phyloP scores from a whole-genome alignment of 495 filamentous ascomycete genomes.

The Penicillium angulare region DNA sequence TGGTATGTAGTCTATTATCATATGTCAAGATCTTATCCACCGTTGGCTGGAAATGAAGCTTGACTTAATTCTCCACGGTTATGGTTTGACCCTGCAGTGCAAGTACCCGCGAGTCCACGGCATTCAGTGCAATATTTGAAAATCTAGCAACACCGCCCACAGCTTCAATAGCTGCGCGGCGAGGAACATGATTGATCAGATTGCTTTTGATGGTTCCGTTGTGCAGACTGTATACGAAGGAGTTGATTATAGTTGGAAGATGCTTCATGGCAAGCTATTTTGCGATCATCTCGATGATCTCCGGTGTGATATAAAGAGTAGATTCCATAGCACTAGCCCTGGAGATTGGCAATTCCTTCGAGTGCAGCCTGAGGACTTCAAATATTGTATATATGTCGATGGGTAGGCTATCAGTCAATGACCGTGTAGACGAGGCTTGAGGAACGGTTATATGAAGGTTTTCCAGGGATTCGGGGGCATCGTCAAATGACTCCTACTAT shows the following conservation, averaged over 20 bases:
- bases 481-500: slow-evolving; percentile 82
- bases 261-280: no score
- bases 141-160: neutral
- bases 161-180: neutral
- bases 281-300: no score
- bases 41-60: neutral
- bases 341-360: no score
- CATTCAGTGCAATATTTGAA: neutral
- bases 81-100: neutral
- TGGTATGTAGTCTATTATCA: neutral
- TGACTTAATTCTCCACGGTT: neutral
- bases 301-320: no score
- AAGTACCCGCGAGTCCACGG: neutral
- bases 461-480: slow-evolving; percentile 60
- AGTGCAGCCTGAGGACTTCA: no score
- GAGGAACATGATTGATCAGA: neutral
- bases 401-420: slow-evolving; percentile 49
- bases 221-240: neutral
- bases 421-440: slow-evolving; percentile 39
- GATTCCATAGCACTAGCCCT: no score
- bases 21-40: neutral
- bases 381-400: no score
- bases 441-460: slow-evolving; percentile 36
- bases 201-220: neutral
- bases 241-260: neutral